Evolutionary conservation across 2,329 filamentous ascomycete species (phyloP), one percentile per base, ranked within the genome.

Genomic region (Elsinoe fawcettii): DNA sequence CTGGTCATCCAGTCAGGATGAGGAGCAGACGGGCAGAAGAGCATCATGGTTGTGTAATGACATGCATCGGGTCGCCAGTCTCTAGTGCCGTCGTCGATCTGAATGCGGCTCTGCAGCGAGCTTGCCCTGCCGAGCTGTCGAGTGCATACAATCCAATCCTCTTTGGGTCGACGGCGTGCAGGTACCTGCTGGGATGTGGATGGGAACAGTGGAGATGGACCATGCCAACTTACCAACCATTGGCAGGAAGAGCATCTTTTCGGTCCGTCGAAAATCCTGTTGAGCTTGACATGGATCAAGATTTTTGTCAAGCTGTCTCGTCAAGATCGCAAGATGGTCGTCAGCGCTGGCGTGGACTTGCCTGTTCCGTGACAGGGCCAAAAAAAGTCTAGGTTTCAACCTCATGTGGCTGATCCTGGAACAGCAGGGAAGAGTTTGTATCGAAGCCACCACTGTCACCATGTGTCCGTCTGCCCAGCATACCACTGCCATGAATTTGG

Each of bases 41-140:
- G n/a, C 41, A 46, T 46, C 49, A 53, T 53, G 32, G 49, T 39
- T 53, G 30, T 39, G 49, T 53, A 53, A 53, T 53, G 32, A 36
- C 49, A 37, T 22, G 16, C 30, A 39, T 32, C 44, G 44, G 39
- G 39, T 22, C 25, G 46, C 46, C 27, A 12, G 46, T 32, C 27
- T 20, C 4, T 11, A 6, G 25, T 51, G 12, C 27, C 18, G 46
- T 51, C 46, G 46, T 16, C 46, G 30, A 34, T 51, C 46, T 18
- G 11, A 9, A 16, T 53, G 49, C 49, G 49, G 49, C 49, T 53
- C 49, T 37, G 49, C n/a, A 16, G 14, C 49, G 12, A 53, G 27
- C 32, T 22, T 53, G 18, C 18, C 18, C 49, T 44, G 49, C 49
- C 49, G 49, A 53, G 49, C 49, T 53, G 49, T 53, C 49, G 27